Percentiles rank a stretch among this genome's conserved stretches.
Conservation (phyloP, 2,329 filamentous ascomycete genomes). For the Botryotinia narcissicola region DNA sequence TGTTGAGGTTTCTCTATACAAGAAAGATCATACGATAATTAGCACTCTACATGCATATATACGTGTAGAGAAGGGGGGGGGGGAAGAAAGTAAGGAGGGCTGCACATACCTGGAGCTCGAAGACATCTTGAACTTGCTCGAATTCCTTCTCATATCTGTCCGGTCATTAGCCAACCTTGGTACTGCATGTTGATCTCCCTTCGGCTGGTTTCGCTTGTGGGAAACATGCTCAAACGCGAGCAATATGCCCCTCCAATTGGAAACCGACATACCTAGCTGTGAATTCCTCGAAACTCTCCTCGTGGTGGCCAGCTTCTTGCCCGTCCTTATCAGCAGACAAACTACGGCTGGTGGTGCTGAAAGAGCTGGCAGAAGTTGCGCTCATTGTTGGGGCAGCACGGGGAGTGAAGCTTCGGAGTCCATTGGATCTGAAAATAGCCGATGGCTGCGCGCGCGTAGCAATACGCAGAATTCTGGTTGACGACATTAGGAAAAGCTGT, state of each 20-base stretch:
- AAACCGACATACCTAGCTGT: conserved; percentile 73
- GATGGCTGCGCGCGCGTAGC: conserved; percentile 63
- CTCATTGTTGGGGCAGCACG: conserved; percentile 51
- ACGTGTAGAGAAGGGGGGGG: conserved; percentile 5
- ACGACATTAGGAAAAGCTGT: conserved; percentile 55
- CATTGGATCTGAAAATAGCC: conserved; percentile 62
- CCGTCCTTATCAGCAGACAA: conserved; percentile 52
- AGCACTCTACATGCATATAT: conserved; percentile 28
- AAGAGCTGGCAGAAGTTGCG: conserved; percentile 51
- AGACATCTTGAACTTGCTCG: conserved; percentile 94
- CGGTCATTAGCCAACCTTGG: conserved; percentile 40
- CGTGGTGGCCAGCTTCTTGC: conserved; percentile 61
- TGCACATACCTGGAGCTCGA: conserved; percentile 89
- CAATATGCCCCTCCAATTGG: conserved; percentile 29
- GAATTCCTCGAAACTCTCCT: conserved; percentile 99
- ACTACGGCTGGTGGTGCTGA: conserved; percentile 58
- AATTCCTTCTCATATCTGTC: conserved; percentile 99
- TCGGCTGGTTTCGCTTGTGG: conserved; percentile 25
- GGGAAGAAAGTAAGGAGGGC: neutral
- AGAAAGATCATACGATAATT: conserved; percentile 31
- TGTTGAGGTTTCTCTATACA: conserved; percentile 87
- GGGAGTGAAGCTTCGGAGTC: conserved; percentile 56
- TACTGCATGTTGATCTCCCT: conserved; percentile 38
- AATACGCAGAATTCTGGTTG: conserved; percentile 66
- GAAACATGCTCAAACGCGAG: conserved; percentile 29